phyloP scores from a whole-genome alignment of 306 rosid species.

The Chamaecrista fasciculata region DNA sequence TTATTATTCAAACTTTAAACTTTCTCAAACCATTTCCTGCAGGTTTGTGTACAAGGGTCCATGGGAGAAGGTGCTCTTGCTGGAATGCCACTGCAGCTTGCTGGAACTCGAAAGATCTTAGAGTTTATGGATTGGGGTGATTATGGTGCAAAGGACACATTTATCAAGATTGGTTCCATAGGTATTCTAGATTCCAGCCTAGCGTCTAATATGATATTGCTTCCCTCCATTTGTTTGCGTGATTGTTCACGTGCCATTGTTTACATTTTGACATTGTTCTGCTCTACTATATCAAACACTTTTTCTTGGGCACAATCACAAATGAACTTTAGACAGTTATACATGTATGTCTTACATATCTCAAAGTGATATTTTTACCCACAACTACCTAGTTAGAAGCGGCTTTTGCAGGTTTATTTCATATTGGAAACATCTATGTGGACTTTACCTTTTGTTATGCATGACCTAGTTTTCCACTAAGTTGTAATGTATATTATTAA shows the following conservation, averaged over 20 bases:
- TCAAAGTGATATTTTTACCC: background rate
- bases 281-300: constrained; percentile 1
- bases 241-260: background rate
- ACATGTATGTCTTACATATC: constrained; percentile 1
- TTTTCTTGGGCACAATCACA: background rate
- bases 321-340: constrained; percentile 13
- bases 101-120: constrained; percentile 79
- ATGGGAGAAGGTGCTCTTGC: constrained; percentile 98
- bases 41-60: constrained; percentile 99
- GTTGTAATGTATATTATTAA: constrained; percentile 21
- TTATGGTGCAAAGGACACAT: constrained; percentile 80
- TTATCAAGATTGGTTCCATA: constrained; percentile 84
- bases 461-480: constrained; percentile 8
- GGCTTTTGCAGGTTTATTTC: constrained; percentile 7
- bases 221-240: constrained; percentile 19
- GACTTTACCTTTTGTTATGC: constrained; percentile 2
- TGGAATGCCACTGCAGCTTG: constrained; percentile 98
- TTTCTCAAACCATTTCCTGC: constrained; percentile 24
- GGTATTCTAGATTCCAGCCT: constrained; percentile 40
- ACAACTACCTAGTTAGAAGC: background rate
- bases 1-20: constrained; percentile 23
- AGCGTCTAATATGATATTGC: background rate
- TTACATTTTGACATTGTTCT: constrained; percentile 13
- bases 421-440: constrained; percentile 6
- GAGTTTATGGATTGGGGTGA: constrained; percentile 99